Percentiles rank a stretch among this genome's conserved stretches.
Conservation (phyloP, 108 stramenopile genomes). For the Parietichytrium sp. region DNA sequence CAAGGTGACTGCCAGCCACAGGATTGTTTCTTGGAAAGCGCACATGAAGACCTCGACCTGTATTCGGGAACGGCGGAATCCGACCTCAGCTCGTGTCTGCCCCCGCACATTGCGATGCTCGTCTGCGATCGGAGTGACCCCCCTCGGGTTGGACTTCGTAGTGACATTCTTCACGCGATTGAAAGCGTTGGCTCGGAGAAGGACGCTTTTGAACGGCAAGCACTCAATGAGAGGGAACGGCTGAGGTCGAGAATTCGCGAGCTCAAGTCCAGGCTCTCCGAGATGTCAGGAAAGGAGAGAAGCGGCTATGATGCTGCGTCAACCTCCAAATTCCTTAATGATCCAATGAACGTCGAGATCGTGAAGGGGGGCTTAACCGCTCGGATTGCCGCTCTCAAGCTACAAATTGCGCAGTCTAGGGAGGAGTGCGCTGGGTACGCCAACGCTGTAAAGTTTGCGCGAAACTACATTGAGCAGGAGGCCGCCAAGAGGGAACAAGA, state of each 20-base stretch:
- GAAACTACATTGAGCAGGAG: constrained; percentile 32
- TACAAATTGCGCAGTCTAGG: neutral
- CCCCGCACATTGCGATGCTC: constrained; percentile 5
- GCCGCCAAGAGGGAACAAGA: neutral
- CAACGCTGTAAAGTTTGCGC: constrained; percentile 22
- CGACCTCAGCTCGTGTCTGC: constrained; percentile 7
- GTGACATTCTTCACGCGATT: neutral
- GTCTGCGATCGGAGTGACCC: constrained; percentile 6
- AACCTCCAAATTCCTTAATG: neutral
- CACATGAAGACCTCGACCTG: too few relatives aligned
- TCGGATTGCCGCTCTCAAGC: neutral
- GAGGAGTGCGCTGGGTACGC: constrained; percentile 18
- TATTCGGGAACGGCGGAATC: too few relatives aligned
- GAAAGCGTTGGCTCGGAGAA: neutral
- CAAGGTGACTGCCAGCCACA: too few relatives aligned
- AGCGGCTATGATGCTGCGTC: neutral
- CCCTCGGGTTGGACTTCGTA: neutral
- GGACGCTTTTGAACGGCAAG: neutral
- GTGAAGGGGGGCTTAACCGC: neutral
- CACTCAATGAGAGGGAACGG: neutral
- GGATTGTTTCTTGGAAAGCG: too few relatives aligned
- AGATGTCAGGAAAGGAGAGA: too few relatives aligned
- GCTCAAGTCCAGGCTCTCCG: neutral
- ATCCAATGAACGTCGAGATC: neutral
- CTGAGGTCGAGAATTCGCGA: neutral